Evolutionary conservation across 202 grass and related monocot species (phyloP).

Genomic region (Schoenoplectus triqueter): DNA sequence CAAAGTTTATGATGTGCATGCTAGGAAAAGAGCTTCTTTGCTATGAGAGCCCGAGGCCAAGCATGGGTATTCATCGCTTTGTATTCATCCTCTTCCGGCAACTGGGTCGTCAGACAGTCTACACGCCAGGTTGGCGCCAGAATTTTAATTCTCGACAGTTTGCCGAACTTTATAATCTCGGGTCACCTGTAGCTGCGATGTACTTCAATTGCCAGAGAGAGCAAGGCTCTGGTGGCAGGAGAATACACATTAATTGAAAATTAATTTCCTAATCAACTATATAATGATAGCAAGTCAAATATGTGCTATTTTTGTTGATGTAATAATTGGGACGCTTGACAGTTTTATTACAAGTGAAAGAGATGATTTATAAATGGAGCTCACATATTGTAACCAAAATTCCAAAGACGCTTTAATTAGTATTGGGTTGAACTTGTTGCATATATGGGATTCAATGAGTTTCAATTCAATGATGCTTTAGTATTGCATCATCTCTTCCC

Average conservation of each 20-base stretch:
- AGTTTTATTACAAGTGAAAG: constrained; percentile 17
- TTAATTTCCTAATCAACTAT: background rate
- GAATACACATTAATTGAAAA: background rate
- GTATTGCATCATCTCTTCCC: too few species aligned
- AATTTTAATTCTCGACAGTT: constrained; percentile 49
- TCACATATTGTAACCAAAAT: background rate
- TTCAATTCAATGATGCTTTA: too few species aligned
- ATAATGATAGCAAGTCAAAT: background rate
- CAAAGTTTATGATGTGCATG: too few species aligned
- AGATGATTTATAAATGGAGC: background rate
- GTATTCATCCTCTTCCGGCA: constrained; percentile 42
- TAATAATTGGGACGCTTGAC: background rate
- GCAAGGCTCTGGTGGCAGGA: constrained; percentile 46
- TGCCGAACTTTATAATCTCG: constrained; percentile 45
- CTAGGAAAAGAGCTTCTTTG: constrained; percentile 45
- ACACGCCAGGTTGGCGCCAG: constrained; percentile 41
- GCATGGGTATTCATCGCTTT: constrained; percentile 47
- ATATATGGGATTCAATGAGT: too few species aligned
- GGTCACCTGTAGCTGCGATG: constrained; percentile 41
- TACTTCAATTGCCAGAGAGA: constrained; percentile 53
- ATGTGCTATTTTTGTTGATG: too few species aligned
- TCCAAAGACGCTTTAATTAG: background rate
- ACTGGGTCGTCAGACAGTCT: constrained; percentile 36
- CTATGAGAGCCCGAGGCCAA: constrained; percentile 50
- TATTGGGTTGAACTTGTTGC: constrained; percentile 14